A percentile compares a stretch with the other conserved stretches of the same genome.
phyloP scores from a whole-genome alignment of 176 grass and related monocot species.

The Bolboschoenus planiculmis region DNA sequence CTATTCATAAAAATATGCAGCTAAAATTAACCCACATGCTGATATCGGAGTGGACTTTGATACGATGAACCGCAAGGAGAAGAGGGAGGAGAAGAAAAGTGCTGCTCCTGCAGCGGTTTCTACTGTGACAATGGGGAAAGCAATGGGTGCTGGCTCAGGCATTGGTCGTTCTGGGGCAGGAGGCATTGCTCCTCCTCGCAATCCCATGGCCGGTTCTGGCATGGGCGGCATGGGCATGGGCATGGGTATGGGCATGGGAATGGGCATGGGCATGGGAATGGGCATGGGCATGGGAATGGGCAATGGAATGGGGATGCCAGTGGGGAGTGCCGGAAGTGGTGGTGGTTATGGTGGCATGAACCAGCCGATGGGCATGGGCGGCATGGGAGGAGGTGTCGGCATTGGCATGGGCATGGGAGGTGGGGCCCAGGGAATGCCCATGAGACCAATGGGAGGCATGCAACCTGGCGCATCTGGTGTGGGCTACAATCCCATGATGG shows the following conservation, averaged over 20 bases:
- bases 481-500: slow-evolving; percentile 74
- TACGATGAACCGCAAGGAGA: slow-evolving; percentile 98
- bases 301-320: slow-evolving; percentile 51
- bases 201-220: slow-evolving; percentile 21
- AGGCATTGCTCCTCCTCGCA: slow-evolving; percentile 41
- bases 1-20: slow-evolving; percentile 28
- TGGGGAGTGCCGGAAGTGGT: slow-evolving; percentile 43
- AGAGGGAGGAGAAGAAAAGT: slow-evolving; percentile 73
- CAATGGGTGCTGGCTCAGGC: slow-evolving; percentile 88
- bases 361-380: slow-evolving; percentile 28
- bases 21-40: slow-evolving; percentile 87
- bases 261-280: slow-evolving; percentile 25
- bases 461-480: slow-evolving; percentile 45
- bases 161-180: slow-evolving; percentile 48
- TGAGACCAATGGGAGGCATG: slow-evolving; percentile 56
- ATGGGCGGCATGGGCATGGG: slow-evolving; percentile 31
- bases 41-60: slow-evolving; percentile 97
- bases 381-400: slow-evolving; percentile 32
- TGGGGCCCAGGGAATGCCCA: slow-evolving; percentile 50
- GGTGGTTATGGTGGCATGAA: slow-evolving; percentile 53
- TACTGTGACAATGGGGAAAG: slow-evolving; percentile 85
- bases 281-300: too few relatives aligned
- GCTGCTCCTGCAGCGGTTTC: slow-evolving; percentile 47
- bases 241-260: slow-evolving; percentile 10
- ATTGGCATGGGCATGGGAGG: slow-evolving; percentile 35